Conservation (phyloP, 805 yeast genomes). For the Wickerhamiella australiensis region DNA sequence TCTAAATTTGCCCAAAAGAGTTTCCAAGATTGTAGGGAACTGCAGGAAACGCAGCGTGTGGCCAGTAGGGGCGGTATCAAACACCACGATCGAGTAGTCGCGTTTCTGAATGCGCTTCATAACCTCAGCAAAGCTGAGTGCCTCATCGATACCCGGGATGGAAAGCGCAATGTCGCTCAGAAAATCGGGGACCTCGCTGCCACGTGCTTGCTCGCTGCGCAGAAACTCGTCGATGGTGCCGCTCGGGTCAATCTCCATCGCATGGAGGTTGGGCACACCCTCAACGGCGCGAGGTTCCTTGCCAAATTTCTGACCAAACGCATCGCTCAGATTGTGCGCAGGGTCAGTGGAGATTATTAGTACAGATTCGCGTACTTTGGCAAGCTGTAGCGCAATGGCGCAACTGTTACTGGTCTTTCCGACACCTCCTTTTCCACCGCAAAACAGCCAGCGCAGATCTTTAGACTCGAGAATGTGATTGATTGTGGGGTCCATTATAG, state of each 20-base stretch:
- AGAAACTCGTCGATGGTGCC: slow-evolving; percentile 81
- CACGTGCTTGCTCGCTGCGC: slow-evolving; percentile 31
- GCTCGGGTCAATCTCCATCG: slow-evolving; percentile 98
- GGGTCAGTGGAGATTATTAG: slow-evolving; percentile 94
- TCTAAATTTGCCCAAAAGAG: slow-evolving; percentile 73
- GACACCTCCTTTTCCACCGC: slow-evolving; percentile 99
- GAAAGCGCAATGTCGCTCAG: slow-evolving; percentile 87
- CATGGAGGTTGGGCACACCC: slow-evolving; percentile 75
- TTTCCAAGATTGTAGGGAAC: slow-evolving; percentile 84
- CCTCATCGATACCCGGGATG: slow-evolving; percentile 98
- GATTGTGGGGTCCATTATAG: slow-evolving; percentile 30
- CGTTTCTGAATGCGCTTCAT: slow-evolving; percentile 82
- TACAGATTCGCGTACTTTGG: slow-evolving; percentile 70
- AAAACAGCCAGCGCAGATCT: slow-evolving; percentile 86
- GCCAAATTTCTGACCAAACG: slow-evolving; percentile 95
- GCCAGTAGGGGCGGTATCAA: slow-evolving; percentile 99
- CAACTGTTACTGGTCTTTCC: slow-evolving; percentile 98
- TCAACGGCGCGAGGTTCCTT: slow-evolving; percentile 92
- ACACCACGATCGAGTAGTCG: slow-evolving; percentile 76
- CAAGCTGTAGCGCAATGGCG: slow-evolving; percentile 87
- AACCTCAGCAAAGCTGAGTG: slow-evolving; percentile 94
- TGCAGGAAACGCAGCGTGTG: slow-evolving; percentile 92
- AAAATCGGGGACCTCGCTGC: slow-evolving; percentile 47
- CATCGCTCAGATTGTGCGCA: slow-evolving; percentile 94
- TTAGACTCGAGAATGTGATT: slow-evolving; percentile 33